Percentiles rank a stretch among this genome's conserved stretches.
Conservation (phyloP, 2,329 filamentous ascomycete species). For the Blastomyces parvus region DNA sequence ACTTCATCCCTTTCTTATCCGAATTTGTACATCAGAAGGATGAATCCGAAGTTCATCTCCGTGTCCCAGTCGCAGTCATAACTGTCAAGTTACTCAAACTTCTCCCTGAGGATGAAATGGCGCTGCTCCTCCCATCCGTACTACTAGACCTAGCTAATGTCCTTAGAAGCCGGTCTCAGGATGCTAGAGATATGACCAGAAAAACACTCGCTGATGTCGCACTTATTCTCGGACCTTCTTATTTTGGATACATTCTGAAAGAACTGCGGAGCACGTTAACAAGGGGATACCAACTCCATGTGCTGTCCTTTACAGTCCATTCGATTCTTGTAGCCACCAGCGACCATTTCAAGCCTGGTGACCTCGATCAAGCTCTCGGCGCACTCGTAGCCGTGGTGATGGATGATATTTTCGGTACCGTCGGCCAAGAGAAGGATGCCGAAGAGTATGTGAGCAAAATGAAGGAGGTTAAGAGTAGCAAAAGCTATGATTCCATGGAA, state of each 20-base stretch:
- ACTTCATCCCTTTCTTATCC: constrained; percentile 69
- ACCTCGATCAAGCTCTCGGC: constrained; percentile 76
- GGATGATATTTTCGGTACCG: constrained; percentile 92
- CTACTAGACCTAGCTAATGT: constrained; percentile 91
- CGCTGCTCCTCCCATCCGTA: constrained; percentile 66
- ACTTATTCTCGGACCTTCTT: constrained; percentile 66
- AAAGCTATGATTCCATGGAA: constrained; percentile 97
- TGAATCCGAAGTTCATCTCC: constrained; percentile 84
- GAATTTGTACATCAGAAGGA: constrained; percentile 88
- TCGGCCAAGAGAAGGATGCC: constrained; percentile 92
- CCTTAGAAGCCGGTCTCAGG: constrained; percentile 75
- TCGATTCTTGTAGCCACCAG: constrained; percentile 71
- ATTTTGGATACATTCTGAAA: constrained; percentile 87
- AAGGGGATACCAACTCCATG: constrained; percentile 85
- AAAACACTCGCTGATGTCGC: constrained; percentile 81
- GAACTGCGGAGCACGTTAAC: constrained; percentile 75
- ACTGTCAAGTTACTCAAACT: constrained; percentile 78
- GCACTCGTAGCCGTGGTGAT: constrained; percentile 77
- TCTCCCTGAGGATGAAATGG: constrained; percentile 63
- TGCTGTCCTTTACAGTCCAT: constrained; percentile 90
- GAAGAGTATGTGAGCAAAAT: constrained; percentile 91
- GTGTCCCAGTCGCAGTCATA: constrained; percentile 81
- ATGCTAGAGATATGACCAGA: constrained; percentile 81
- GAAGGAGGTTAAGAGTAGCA: constrained; percentile 96
- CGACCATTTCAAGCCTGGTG: constrained; percentile 65